Evolutionary conservation across 495 filamentous ascomycete species (phyloP).

Genomic region (Aspergillus biplanus): DNA sequence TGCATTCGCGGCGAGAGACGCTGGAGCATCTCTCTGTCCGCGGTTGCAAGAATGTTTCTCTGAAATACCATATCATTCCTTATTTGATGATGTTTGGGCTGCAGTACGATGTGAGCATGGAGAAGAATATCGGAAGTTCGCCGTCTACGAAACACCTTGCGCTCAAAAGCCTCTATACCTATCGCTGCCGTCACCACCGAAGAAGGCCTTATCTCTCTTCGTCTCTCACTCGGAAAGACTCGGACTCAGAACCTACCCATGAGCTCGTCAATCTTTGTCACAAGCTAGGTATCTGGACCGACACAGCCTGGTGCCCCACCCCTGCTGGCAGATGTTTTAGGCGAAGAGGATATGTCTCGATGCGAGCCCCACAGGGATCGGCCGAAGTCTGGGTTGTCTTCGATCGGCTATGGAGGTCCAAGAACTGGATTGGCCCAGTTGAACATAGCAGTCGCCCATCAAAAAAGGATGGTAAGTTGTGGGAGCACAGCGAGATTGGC

Average conservation of each 20-base stretch:
- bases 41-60: conserved; percentile 67
- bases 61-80: conserved; percentile 67
- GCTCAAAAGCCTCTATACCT: conserved; percentile 63
- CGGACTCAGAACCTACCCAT: conserved; percentile 64
- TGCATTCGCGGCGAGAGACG: conserved; percentile 55
- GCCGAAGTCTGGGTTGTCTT: conserved; percentile 67
- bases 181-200: conserved; percentile 64
- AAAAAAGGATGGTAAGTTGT: conserved; percentile 54
- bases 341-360: conserved; percentile 59
- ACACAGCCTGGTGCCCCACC: conserved; percentile 67
- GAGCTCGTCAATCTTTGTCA: conserved; percentile 66
- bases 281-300: conserved; percentile 64
- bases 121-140: conserved; percentile 38
- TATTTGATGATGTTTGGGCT: conserved; percentile 56
- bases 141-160: conserved; percentile 46
- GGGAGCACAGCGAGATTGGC: conserved; percentile 61
- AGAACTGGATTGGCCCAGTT: conserved; percentile 59
- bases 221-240: conserved; percentile 59
- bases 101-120: conserved; percentile 49
- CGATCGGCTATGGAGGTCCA: conserved; percentile 63
- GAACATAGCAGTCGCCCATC: conserved; percentile 25
- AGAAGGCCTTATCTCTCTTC: conserved; percentile 60
- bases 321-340: conserved; percentile 61
- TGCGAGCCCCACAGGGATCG: conserved; percentile 54
- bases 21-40: conserved; percentile 63